phyloP scores from a whole-genome alignment of 306 rosid species.

The Acacia melanoxylon region DNA sequence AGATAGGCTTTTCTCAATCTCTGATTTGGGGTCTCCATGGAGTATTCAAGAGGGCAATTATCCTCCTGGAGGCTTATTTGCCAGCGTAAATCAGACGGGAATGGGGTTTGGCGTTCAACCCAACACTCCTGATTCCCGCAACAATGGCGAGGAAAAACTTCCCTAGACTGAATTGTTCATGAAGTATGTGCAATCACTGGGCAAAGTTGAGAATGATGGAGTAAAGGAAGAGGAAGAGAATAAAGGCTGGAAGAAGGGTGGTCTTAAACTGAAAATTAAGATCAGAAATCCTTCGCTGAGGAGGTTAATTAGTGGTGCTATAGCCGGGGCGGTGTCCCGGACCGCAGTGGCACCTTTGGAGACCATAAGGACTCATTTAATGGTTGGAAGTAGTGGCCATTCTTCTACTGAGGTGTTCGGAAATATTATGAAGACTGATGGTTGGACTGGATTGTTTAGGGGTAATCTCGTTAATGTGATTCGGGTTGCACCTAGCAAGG shows the following conservation, averaged over 20 bases:
- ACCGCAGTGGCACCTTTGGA: slow-evolving; percentile 96
- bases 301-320: slow-evolving; percentile 80
- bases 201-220: slow-evolving; percentile 54
- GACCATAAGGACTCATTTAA: slow-evolving; percentile 95
- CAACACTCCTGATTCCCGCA: slow-evolving; percentile 47
- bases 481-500: slow-evolving; percentile 98
- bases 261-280: slow-evolving; percentile 58
- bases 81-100: slow-evolving; percentile 81
- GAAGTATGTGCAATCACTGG: slow-evolving; percentile 57
- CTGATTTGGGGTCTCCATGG: slow-evolving; percentile 68
- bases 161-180: slow-evolving; percentile 58
- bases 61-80: slow-evolving; percentile 66
- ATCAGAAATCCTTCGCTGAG: slow-evolving; percentile 73
- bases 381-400: slow-evolving; percentile 90
- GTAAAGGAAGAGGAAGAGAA: slow-evolving; percentile 43
- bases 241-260: slow-evolving; percentile 43
- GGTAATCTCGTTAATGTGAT: slow-evolving; percentile 92
- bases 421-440: slow-evolving; percentile 78
- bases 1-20: slow-evolving; percentile 57
- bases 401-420: slow-evolving; percentile 69
- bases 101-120: slow-evolving; percentile 70
- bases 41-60: slow-evolving; percentile 31
- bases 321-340: slow-evolving; percentile 87
- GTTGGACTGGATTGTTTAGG: slow-evolving; percentile 93
- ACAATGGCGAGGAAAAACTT: slow-evolving; percentile 46